A percentile compares a stretch with the other conserved stretches of the same genome.
phyloP scores from a whole-genome alignment of 805 yeast species.

The Ogataea siamensis region DNA sequence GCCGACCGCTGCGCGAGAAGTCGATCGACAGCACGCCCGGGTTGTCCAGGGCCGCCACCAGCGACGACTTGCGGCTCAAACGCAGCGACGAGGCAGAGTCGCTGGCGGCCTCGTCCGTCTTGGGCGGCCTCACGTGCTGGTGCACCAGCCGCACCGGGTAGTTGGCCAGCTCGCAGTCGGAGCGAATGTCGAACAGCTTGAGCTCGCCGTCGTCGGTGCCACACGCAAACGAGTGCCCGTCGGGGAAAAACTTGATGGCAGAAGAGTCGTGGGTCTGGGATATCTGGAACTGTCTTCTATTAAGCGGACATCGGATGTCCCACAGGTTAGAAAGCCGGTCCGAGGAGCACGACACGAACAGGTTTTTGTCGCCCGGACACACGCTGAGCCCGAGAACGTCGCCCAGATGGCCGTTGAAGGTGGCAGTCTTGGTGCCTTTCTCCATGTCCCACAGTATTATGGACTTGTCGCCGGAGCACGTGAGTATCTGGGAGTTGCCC shows the following conservation, averaged over 20 bases:
- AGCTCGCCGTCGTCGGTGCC: constrained; percentile 80
- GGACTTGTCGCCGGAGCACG: constrained; percentile 82
- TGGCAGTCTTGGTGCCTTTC: constrained; percentile 51
- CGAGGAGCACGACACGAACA: constrained; percentile 63
- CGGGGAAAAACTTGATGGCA: constrained; percentile 60
- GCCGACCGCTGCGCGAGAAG: constrained; percentile 70
- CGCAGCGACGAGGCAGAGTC: constrained; percentile 26
- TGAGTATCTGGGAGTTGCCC: constrained; percentile 53
- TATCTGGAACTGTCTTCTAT: constrained; percentile 43
- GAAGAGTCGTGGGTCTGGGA: constrained; percentile 62
- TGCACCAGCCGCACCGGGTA: constrained; percentile 33
- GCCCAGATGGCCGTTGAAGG: constrained; percentile 65
- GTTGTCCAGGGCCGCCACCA: constrained; percentile 43
- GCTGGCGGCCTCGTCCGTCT: constrained; percentile 9
- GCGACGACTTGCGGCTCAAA: constrained; percentile 25
- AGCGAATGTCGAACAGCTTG: constrained; percentile 69
- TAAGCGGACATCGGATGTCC: constrained; percentile 53
- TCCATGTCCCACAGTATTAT: constrained; percentile 77
- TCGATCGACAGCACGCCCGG: constrained; percentile 75
- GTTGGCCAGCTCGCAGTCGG: constrained; percentile 64
- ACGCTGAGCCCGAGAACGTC: constrained; percentile 57
- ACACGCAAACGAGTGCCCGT: constrained; percentile 64
- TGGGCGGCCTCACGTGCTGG: constrained; percentile 13
- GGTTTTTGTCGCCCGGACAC: constrained; percentile 25
- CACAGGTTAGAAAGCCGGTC: constrained; percentile 68